Evolutionary conservation across 495 filamentous ascomycete species (phyloP).

Genomic region (Penicillium subrubescens): DNA sequence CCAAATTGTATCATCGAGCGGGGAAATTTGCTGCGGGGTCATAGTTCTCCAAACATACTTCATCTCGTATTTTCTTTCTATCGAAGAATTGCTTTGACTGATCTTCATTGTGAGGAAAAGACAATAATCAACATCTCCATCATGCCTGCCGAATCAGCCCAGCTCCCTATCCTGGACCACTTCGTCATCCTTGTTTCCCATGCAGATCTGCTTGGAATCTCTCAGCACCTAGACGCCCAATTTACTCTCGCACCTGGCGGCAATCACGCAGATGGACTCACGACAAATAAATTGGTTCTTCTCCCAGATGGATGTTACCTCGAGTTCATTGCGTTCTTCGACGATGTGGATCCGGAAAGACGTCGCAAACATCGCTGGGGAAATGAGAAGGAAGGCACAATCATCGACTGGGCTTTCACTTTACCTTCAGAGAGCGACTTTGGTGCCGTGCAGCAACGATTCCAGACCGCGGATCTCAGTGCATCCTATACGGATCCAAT

Average conservation of each 20-base stretch:
- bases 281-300: neutral
- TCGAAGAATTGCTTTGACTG: neutral
- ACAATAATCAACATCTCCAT: neutral
- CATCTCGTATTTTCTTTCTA: neutral
- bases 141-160: neutral
- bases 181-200: neutral
- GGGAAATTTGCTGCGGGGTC: neutral
- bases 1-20: neutral
- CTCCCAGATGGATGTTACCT: neutral
- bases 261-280: neutral
- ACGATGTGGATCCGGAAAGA: neutral
- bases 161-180: neutral
- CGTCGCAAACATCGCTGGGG: slow-evolving; percentile 27
- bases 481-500: neutral
- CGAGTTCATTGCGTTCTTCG: neutral
- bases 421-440: slow-evolving; percentile 21
- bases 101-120: neutral
- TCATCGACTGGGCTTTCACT: slow-evolving; percentile 32
- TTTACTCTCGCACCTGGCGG: neutral
- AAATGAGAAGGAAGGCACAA: slow-evolving; percentile 19
- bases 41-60: neutral
- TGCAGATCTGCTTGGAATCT: neutral
- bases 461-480: neutral
- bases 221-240: neutral
- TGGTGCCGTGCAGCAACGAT: neutral